phyloP scores from a whole-genome alignment of 2,329 filamentous ascomycete species.

The Leptosphaerulina australis region DNA sequence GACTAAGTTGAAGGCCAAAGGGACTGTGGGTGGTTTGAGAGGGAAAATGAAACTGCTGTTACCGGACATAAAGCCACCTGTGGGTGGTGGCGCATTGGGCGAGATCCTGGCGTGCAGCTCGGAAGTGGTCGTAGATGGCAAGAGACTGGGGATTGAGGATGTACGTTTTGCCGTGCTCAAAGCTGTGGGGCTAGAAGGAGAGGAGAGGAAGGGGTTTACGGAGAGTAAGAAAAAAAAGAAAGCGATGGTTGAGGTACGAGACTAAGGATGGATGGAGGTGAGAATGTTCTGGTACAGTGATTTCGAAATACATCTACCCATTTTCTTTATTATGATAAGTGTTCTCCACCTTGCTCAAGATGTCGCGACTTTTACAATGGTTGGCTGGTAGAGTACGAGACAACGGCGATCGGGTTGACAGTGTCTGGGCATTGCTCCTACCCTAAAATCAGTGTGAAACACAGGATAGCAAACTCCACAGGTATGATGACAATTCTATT shows the following conservation, averaged over 20 bases:
- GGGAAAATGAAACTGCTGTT: constrained; percentile 46
- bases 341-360: too few species aligned
- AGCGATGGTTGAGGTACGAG: background rate
- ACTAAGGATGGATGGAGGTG: too few species aligned
- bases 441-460: too few species aligned
- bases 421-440: too few species aligned
- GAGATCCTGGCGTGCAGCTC: constrained; percentile 67
- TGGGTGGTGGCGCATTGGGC: constrained; percentile 53
- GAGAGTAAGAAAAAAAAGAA: constrained; percentile 11
- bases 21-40: constrained; percentile 54
- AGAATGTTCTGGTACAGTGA: background rate
- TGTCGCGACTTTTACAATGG: too few species aligned
- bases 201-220: constrained; percentile 11
- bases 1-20: constrained; percentile 25
- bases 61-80: constrained; percentile 44
- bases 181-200: constrained; percentile 51
- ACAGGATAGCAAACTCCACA: too few species aligned
- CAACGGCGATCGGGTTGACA: too few species aligned
- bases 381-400: too few species aligned
- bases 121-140: constrained; percentile 55
- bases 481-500: too few species aligned
- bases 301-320: background rate
- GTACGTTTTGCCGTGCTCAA: constrained; percentile 68
- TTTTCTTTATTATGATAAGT: too few species aligned
- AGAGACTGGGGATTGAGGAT: constrained; percentile 64